Conservation (phyloP, 2,329 filamentous ascomycete species). For the Hawksworthiomyces lignivorus region DNA sequence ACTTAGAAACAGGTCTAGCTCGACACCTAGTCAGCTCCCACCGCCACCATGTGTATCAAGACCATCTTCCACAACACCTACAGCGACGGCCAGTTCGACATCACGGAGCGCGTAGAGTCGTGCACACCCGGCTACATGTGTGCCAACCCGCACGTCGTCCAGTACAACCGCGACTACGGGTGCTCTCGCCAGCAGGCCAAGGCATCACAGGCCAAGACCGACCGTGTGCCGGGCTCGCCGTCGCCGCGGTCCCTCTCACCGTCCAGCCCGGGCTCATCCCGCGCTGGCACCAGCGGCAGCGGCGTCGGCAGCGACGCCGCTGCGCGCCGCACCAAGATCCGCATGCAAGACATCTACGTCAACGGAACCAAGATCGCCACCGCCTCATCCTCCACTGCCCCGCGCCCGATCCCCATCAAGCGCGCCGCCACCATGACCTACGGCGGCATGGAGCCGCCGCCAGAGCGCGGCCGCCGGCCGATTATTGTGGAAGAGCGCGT, state of each 20-base stretch:
- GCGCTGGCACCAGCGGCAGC: constrained; percentile 1
- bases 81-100: constrained; percentile 21
- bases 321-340: constrained; percentile 10
- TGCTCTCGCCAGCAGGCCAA: constrained; percentile 10
- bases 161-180: constrained; percentile 11
- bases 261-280: background rate
- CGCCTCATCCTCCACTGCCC: constrained; percentile 8
- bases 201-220: background rate
- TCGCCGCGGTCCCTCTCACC: constrained; percentile 10
- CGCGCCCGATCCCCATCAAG: constrained; percentile 18
- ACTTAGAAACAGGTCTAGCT: no score
- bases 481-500: constrained; percentile 17
- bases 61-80: constrained; percentile 27
- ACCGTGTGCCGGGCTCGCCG: constrained; percentile 2
- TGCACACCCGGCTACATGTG: constrained; percentile 24
- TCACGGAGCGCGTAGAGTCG: constrained; percentile 23
- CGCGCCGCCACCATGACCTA: constrained; percentile 20
- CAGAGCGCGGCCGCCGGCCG: constrained; percentile 16
- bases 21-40: background rate
- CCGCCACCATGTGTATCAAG: constrained; percentile 26
- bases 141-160: constrained; percentile 17
- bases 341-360: constrained; percentile 19
- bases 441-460: constrained; percentile 13
- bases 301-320: constrained; percentile 11
- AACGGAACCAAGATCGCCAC: constrained; percentile 15